These are phyloP conservation scores for Candida montana DNA, from an alignment of 805 yeast genomes.

Conservation along the genomic window DNA sequence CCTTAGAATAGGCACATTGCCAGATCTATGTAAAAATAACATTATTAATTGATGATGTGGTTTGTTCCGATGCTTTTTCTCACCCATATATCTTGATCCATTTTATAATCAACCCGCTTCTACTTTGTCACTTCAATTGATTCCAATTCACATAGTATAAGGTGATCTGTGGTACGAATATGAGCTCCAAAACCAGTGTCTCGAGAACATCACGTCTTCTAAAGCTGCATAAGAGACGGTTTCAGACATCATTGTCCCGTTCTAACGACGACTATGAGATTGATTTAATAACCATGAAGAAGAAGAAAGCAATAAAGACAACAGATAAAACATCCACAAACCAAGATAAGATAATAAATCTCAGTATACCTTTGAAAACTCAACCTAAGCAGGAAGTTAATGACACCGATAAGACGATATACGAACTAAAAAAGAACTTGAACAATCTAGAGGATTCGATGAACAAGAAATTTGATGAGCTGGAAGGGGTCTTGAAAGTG, in stretches of 20 bases:
- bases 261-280: constrained; percentile 12
- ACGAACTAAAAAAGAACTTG: constrained; percentile 2
- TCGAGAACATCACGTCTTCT: not conserved
- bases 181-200: not conserved
- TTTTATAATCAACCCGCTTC: too few relatives aligned
- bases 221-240: not conserved
- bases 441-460: constrained; percentile 5
- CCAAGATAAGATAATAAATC: constrained; percentile 11
- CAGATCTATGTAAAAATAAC: too few relatives aligned
- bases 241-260: not conserved
- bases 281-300: constrained; percentile 13
- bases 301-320: constrained; percentile 7
- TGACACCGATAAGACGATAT: not conserved
- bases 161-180: too few relatives aligned
- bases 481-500: constrained; percentile 9
- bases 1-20: too few relatives aligned
- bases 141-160: too few relatives aligned
- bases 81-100: too few relatives aligned
- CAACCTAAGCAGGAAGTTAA: constrained; percentile 5
- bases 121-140: too few relatives aligned
- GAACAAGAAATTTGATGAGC: constrained; percentile 6
- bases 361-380: not conserved
- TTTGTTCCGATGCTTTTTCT: too few relatives aligned
- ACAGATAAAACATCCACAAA: not conserved
- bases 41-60: too few relatives aligned